Evolutionary conservation across 2,329 filamentous ascomycete species (phyloP).

Genomic region (Cladosporium sp.): DNA sequence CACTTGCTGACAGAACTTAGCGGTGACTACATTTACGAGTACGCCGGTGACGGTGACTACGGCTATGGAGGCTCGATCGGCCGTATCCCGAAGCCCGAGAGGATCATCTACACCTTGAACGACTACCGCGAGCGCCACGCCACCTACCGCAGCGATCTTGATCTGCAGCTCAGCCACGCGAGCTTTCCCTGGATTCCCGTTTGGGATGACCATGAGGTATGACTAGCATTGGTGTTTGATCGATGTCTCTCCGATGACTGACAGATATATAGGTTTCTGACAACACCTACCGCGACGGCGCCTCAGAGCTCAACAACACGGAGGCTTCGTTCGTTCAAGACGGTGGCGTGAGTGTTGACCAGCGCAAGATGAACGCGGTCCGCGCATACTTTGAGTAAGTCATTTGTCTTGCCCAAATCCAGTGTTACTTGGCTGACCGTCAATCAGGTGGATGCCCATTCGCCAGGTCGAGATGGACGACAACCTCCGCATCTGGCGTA

Average conservation of each 20-base stretch:
- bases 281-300: constrained; percentile 60
- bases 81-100: constrained; percentile 49
- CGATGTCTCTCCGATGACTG: constrained; percentile 18
- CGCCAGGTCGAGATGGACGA: constrained; percentile 63
- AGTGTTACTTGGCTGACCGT: not conserved
- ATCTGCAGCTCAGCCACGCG: constrained; percentile 51
- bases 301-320: constrained; percentile 57
- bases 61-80: constrained; percentile 46
- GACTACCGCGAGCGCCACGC: constrained; percentile 56
- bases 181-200: constrained; percentile 57
- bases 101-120: constrained; percentile 47
- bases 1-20: too few relatives aligned
- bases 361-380: constrained; percentile 67
- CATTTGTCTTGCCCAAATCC: not conserved
- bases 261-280: constrained; percentile 46
- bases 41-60: constrained; percentile 35
- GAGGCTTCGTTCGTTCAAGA: constrained; percentile 58
- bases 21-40: constrained; percentile 61
- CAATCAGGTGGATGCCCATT: constrained; percentile 43
- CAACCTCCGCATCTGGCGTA: constrained; percentile 62
- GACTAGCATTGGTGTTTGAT: too few relatives aligned
- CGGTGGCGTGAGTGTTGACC: constrained; percentile 57
- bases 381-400: constrained; percentile 61
- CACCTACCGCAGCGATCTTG: constrained; percentile 55
- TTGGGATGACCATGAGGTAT: constrained; percentile 53